Base-by-base conservation (phyloP, 2,329 filamentous ascomycete genomes). In the Cercospora canescens region DNA sequence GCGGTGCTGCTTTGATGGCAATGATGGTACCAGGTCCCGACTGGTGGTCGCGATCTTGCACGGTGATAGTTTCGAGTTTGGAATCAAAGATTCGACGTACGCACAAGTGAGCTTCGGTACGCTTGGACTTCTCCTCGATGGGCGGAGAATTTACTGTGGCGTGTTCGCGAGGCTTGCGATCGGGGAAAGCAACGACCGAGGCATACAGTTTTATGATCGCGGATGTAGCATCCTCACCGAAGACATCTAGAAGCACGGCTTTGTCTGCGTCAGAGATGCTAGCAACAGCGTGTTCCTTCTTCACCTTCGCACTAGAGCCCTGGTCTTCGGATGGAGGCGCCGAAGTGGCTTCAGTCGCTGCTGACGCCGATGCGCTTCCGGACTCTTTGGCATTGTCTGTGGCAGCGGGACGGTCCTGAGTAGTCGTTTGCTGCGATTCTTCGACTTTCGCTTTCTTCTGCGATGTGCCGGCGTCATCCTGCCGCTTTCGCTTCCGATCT, bases 21-120 rank as follows among this genome's bases (percentile, higher is more conserved):
- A 91, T 86, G 6, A 83, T 84, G 28, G 91, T 91, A 41, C 91
- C 86, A 64, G 83, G 84, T 7, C 69, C 69, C 34, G 70, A 69
- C 24, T 69, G 64, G 37, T 68, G 67, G 9, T 71, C 67, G 26
- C 91, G 90, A 55, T 91, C 87, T 65, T 89, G 88, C 67, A 90
- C 87, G 54, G 93, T 96, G 18, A 83, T 83, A 1, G 92, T 96
- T 65, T 96, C 92, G 59, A 97, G 84, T 63, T 87, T 86, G 2
- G 89, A 90, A n/a, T 83, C 82, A 78, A 97, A 97, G 67, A 96
- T 89, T 45, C 89, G 89, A 28, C 94, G 91, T 54, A 97, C 82
- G 8, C 83, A 81, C 70, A 87, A 81, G 75, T 92, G 90, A 7
- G 91, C 85, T 68, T 85, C 81, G 39, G 87, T 88, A 7, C 89